A percentile compares a stretch with the other conserved stretches of the same genome.
Evolutionary conservation across 108 stramenopile species (phyloP).

Genomic region (Stephanodiscus triporus): DNA sequence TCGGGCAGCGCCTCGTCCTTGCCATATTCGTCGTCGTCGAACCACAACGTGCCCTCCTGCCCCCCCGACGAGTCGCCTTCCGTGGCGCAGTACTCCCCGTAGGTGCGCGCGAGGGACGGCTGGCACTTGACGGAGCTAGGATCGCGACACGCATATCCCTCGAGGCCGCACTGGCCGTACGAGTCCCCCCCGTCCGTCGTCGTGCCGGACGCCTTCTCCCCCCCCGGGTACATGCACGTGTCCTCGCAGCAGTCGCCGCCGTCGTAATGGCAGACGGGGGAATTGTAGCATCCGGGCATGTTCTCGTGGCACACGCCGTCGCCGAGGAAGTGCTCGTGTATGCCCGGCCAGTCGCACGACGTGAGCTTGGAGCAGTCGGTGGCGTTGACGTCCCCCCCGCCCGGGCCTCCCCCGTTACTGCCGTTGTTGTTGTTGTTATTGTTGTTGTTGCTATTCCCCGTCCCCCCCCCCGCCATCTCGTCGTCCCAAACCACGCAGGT

Average conservation of each 20-base stretch:
- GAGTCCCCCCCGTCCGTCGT: not conserved
- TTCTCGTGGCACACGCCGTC: constrained; percentile 88
- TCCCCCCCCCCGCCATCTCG: constrained; percentile 28
- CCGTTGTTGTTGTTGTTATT: not conserved
- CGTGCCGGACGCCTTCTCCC: constrained; percentile 26
- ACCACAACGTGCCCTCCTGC: constrained; percentile 35
- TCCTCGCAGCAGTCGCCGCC: constrained; percentile 93
- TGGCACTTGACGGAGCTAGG: constrained; percentile 69
- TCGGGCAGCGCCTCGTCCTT: constrained; percentile 28
- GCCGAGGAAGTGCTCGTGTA: constrained; percentile 73
- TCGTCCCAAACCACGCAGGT: constrained; percentile 77
- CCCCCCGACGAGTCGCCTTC: constrained; percentile 12
- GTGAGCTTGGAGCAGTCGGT: constrained; percentile 76
- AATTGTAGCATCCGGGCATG: constrained; percentile 90
- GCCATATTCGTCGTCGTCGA: constrained; percentile 19
- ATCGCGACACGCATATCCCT: constrained; percentile 89
- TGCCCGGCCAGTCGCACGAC: constrained; percentile 82
- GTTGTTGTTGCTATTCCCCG: not conserved
- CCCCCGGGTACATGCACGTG: constrained; percentile 52
- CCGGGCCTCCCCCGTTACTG: not conserved
- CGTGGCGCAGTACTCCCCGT: constrained; percentile 40
- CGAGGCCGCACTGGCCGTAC: constrained; percentile 74
- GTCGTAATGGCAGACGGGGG: constrained; percentile 79
- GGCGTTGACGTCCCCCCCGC: not conserved
- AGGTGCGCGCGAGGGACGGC: constrained; percentile 51